A percentile compares a stretch with the other conserved stretches of the same genome.
phyloP scores from a whole-genome alignment of 192 early-diverging fungal genomes.

The Jimgerdemannia lactiflua region DNA sequence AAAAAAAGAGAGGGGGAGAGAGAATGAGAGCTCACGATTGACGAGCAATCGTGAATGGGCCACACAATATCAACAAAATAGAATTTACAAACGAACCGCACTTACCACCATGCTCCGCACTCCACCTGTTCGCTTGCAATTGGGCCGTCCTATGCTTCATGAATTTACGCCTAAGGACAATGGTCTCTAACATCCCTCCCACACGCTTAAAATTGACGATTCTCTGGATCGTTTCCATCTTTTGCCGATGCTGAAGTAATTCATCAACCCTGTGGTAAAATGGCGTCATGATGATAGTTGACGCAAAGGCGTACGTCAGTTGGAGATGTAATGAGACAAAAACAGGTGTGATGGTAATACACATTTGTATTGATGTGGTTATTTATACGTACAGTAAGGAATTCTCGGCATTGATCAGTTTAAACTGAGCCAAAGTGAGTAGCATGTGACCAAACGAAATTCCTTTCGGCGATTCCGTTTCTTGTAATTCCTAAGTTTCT shows the following conservation, averaged over 20 bases:
- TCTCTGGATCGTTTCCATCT: slow-evolving; percentile 31
- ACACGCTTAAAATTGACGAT: slow-evolving; percentile 29
- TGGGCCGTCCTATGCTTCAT: slow-evolving; percentile 16
- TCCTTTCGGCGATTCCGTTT: slow-evolving; percentile 18
- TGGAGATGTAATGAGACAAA: not conserved
- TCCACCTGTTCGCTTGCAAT: not conserved
- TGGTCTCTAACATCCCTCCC: slow-evolving; percentile 26
- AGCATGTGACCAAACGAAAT: slow-evolving; percentile 53
- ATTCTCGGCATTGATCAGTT: slow-evolving; percentile 52
- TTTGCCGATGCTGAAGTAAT: slow-evolving; percentile 29
- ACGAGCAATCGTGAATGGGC: no score
- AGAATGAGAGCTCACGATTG: no score
- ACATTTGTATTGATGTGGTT: not conserved
- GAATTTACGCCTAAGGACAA: slow-evolving; percentile 30
- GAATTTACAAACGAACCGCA: not conserved
- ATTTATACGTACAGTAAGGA: slow-evolving; percentile 38
- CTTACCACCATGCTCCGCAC: not conserved
- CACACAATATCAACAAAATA: no score
- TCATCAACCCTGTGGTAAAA: slow-evolving; percentile 20
- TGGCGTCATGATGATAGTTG: no score
- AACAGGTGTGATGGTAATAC: not conserved
- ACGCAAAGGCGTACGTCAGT: not conserved
- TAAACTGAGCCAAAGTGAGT: slow-evolving; percentile 51
- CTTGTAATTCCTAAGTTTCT: slow-evolving; percentile 11
- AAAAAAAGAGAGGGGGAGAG: not conserved